Evolutionary conservation across 164 flowering plant genomes (phyloP).

Genomic region (Nymphaea thermarum): DNA sequence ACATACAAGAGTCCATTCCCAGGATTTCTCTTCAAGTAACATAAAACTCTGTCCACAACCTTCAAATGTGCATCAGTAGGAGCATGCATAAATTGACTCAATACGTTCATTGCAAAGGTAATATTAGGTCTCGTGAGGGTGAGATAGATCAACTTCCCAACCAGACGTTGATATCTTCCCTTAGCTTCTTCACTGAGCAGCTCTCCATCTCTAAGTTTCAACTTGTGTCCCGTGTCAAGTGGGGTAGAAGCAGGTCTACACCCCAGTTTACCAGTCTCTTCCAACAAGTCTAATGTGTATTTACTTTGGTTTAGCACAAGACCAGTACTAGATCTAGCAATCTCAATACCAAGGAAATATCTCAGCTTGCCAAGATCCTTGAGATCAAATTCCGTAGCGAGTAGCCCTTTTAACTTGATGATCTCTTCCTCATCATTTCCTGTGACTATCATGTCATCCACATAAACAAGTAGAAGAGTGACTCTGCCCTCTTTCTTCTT

Average conservation of each 20-base stretch:
- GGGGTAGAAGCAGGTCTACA: background rate
- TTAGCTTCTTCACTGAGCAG: background rate
- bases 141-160: background rate
- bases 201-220: background rate
- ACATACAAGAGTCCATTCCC: background rate
- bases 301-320: background rate
- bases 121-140: background rate
- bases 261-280: background rate
- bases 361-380: background rate
- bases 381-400: background rate
- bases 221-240: background rate
- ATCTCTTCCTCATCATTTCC: background rate
- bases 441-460: background rate
- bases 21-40: background rate
- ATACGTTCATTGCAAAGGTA: background rate
- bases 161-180: background rate
- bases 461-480: background rate
- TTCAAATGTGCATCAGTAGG: background rate
- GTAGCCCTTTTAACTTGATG: background rate
- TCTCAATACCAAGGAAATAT: background rate
- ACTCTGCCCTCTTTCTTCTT: background rate
- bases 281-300: background rate
- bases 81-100: background rate
- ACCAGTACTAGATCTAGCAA: background rate
- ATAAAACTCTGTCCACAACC: background rate